Evolutionary conservation across 169 alveolate species (phyloP).

Genomic region (Theileria orientalis): DNA sequence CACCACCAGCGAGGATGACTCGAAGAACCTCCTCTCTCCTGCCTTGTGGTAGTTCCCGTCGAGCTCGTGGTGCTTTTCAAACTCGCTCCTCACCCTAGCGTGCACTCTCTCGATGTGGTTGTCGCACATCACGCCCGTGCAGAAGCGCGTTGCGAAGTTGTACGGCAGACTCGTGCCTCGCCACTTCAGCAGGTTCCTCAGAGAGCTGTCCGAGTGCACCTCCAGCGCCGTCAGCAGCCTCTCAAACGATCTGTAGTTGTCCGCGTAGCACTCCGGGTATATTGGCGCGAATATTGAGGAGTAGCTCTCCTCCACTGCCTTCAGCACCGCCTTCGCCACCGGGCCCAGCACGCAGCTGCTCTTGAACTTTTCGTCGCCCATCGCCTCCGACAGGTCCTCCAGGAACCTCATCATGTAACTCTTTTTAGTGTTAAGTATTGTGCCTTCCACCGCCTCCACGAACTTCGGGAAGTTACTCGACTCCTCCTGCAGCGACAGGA

Average conservation of each 20-base stretch:
- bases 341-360: slow-evolving; percentile 40
- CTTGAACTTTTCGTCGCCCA: slow-evolving; percentile 41
- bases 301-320: slow-evolving; percentile 26
- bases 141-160: slow-evolving; percentile 23
- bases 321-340: slow-evolving; percentile 32
- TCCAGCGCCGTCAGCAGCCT: slow-evolving; percentile 42
- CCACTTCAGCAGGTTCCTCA: slow-evolving; percentile 47
- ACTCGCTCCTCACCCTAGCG: not conserved
- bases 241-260: slow-evolving; percentile 31
- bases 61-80: not conserved
- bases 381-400: slow-evolving; percentile 23
- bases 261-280: slow-evolving; percentile 33
- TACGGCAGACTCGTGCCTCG: slow-evolving; percentile 33
- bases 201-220: slow-evolving; percentile 15
- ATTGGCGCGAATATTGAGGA: slow-evolving; percentile 42
- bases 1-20: slow-evolving; percentile 35
- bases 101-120: slow-evolving; percentile 26
- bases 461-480: slow-evolving; percentile 12
- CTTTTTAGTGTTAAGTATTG: slow-evolving; percentile 16
- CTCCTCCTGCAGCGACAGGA: slow-evolving; percentile 34
- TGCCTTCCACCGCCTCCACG: slow-evolving; percentile 21
- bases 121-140: slow-evolving; percentile 48
- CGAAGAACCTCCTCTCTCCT: slow-evolving; percentile 24
- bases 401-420: slow-evolving; percentile 48
- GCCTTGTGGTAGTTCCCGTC: slow-evolving; percentile 7